Evolutionary conservation across 2,329 filamentous ascomycete genomes (phyloP), one percentile per base, ranked within the genome.

Genomic region (Bipolaris zeicola): DNA sequence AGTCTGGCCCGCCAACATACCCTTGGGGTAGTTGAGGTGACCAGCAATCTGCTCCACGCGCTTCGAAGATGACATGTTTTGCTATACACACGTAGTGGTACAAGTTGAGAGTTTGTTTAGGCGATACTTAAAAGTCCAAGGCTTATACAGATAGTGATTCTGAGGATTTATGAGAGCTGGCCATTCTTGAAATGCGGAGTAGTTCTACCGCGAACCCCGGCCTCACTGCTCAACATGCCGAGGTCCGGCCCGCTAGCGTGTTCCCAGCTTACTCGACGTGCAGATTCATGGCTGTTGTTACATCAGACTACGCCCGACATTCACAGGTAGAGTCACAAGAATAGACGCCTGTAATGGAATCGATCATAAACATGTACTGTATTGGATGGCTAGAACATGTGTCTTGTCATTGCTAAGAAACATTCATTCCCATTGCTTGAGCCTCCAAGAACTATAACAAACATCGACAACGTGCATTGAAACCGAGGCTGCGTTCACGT

Each of bases 21-120:
- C 92, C 71, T 85, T 84, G 36, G 92, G 91, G 79, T 88, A 94
- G 79, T 92, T 93, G 68, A 96, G 85, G 76, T 96, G 91, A 60
- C 83, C 83, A 36, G 88, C 85, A 66, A 96, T 86, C 77, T 95
- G 91, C 38, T 83, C 80, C 47, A 90, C 80, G 61, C 89, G 86
- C 43, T 64, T 63, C 1, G 61, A 62, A 8, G 55, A 61, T 1
- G 64, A 61, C 64, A 66, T 65, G 7, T 16, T 59, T 38, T 42
- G 13, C 22, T n/a, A 24, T 14, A 11, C 37, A 10, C 16, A 28
- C 26, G n/a, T 52, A 6, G 5, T 11, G 46, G 31, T 18, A n/a
- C 2, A 20, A 22, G n/a, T 48, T 20, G 4, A 8, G 46, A 16
- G 34, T 28, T 18, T 6, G 6, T 18, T 1, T 2, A n/a, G 24